Percentiles rank a stretch among this genome's conserved stretches.
These are phyloP conservation scores for Verticillium alfalfae DNA, from an alignment of 2,329 filamentous ascomycete species.

Conservation along the genomic window DNA sequence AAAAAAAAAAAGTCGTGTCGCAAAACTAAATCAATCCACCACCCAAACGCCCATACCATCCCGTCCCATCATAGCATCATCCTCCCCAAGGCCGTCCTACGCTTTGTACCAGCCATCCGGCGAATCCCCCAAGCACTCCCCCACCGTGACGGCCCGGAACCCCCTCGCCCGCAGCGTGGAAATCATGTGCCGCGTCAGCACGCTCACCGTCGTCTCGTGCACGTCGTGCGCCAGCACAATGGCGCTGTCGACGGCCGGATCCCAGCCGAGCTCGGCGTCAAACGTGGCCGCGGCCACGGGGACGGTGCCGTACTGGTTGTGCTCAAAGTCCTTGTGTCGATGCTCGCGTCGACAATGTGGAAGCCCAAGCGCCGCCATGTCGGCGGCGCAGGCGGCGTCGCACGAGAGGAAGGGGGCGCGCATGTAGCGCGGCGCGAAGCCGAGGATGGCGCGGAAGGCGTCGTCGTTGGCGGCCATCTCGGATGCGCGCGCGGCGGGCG, in stretches of 20 bases:
- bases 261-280: conserved; percentile 14
- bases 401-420: conserved; percentile 40
- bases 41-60: background rate
- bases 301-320: conserved; percentile 43
- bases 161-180: conserved; percentile 31
- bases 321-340: conserved; percentile 59
- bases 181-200: conserved; percentile 28
- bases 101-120: conserved; percentile 42
- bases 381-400: conserved; percentile 14
- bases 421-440: conserved; percentile 36
- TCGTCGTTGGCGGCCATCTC: conserved; percentile 41
- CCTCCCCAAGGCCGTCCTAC: background rate
- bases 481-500: conserved; percentile 16
- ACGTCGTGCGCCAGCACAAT: conserved; percentile 50
- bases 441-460: conserved; percentile 34
- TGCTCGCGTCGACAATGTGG: conserved; percentile 49
- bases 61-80: too few species aligned
- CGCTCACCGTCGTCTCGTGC: conserved; percentile 27
- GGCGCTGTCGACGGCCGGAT: conserved; percentile 23
- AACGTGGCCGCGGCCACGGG: conserved; percentile 34
- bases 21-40: background rate
- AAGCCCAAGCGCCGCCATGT: conserved; percentile 39
- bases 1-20: too few species aligned
- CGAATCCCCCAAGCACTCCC: conserved; percentile 51
- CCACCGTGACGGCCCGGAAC: conserved; percentile 45